phyloP scores from a whole-genome alignment of 495 filamentous ascomycete genomes.

The Chaetomidium leptoderma region DNA sequence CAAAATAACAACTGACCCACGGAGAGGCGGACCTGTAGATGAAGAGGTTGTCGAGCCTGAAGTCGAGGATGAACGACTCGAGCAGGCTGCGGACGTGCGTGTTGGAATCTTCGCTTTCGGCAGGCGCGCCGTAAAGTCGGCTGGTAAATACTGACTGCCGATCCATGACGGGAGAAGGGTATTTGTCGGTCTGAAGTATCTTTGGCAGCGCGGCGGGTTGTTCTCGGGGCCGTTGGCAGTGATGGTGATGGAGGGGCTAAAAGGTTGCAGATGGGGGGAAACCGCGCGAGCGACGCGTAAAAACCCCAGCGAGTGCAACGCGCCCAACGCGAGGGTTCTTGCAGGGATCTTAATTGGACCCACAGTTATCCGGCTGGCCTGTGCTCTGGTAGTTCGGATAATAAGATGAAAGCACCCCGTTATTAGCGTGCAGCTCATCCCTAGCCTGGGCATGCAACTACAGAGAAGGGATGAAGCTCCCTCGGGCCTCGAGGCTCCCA shows the following conservation, averaged over 20 bases:
- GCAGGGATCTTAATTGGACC: slow-evolving; percentile 31
- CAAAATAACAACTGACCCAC: too few relatives aligned
- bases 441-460: slow-evolving; percentile 2
- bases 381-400: background rate
- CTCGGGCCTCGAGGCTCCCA: too few relatives aligned
- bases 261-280: slow-evolving; percentile 14
- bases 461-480: background rate
- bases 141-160: slow-evolving; percentile 79
- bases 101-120: slow-evolving; percentile 51
- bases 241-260: slow-evolving; percentile 21
- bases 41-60: slow-evolving; percentile 91
- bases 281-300: slow-evolving; percentile 7
- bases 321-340: slow-evolving; percentile 11
- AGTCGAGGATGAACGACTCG: slow-evolving; percentile 88
- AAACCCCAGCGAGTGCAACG: slow-evolving; percentile 23
- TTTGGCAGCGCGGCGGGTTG: background rate
- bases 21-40: slow-evolving; percentile 67
- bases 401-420: background rate
- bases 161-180: slow-evolving; percentile 58
- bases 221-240: too few relatives aligned
- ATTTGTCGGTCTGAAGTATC: background rate
- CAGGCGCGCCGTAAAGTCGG: slow-evolving; percentile 45
- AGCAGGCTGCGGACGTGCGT: slow-evolving; percentile 56
- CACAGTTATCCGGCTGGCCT: background rate
- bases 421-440: background rate